A percentile compares a stretch with the other conserved stretches of the same genome.
Evolutionary conservation across 345 rosid genomes (phyloP).

Genomic region (Moricandia moricandioides): DNA sequence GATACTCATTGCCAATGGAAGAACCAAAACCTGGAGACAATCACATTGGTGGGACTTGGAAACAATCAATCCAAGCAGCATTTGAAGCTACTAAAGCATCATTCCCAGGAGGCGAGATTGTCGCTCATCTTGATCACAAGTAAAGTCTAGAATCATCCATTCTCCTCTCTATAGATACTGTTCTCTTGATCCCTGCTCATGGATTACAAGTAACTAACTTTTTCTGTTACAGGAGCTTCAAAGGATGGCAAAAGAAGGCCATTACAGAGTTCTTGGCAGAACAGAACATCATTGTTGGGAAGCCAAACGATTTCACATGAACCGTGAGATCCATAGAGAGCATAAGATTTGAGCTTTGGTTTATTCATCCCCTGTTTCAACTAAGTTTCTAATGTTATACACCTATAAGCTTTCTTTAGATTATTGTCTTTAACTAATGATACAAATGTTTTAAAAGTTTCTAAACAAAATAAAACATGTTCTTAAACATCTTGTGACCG

Average conservation of each 20-base stretch:
- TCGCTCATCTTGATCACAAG: conserved; percentile 97
- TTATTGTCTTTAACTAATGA: neutral
- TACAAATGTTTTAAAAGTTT: neutral
- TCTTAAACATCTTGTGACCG: neutral
- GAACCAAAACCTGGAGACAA: conserved; percentile 49
- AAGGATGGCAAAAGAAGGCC: conserved; percentile 87
- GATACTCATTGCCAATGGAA: conserved; percentile 85
- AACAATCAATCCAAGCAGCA: conserved; percentile 68
- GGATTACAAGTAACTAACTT: neutral
- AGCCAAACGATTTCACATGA: conserved; percentile 53
- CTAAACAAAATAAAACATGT: neutral
- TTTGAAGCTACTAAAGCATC: conserved; percentile 71
- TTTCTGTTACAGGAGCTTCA: conserved; percentile 64
- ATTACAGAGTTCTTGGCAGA: conserved; percentile 60
- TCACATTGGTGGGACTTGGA: conserved; percentile 76
- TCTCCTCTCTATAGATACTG: neutral
- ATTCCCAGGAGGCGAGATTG: conserved; percentile 78
- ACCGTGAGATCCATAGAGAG: neutral
- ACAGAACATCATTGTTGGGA: conserved; percentile 60
- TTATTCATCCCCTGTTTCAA: neutral
- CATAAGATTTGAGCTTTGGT: neutral
- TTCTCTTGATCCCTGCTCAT: neutral
- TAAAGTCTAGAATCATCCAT: conserved; percentile 35
- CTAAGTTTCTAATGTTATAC: neutral
- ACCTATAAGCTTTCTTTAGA: neutral